Conservation (phyloP, 306 rosid species). For the Lotus japonicus region DNA sequence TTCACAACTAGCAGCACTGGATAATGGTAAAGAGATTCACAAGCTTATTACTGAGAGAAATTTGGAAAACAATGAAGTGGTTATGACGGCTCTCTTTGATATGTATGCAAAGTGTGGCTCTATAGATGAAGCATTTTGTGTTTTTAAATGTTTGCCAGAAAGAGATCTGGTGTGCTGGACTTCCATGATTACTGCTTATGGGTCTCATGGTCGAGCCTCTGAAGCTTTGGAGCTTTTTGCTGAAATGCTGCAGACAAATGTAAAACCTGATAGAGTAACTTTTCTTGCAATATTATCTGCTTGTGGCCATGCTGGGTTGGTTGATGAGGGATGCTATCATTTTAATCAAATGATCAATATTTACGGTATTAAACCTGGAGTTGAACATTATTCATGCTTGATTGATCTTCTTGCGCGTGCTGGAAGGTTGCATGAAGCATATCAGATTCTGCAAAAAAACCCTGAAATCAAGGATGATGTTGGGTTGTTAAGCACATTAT, state of each 20-base stretch:
- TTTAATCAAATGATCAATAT: slow-evolving; percentile 54
- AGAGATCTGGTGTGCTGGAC: slow-evolving; percentile 78
- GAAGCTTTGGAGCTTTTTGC: slow-evolving; percentile 64
- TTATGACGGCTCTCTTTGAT: slow-evolving; percentile 82
- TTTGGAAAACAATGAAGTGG: slow-evolving; percentile 42
- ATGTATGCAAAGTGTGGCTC: slow-evolving; percentile 89
- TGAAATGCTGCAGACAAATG: slow-evolving; percentile 48
- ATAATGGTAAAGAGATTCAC: slow-evolving; percentile 75
- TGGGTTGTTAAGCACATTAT: slow-evolving; percentile 58
- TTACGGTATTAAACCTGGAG: slow-evolving; percentile 46
- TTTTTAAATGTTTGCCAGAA: slow-evolving; percentile 58
- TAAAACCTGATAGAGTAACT: slow-evolving; percentile 56
- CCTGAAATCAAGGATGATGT: slow-evolving; percentile 46
- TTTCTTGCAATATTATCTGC: slow-evolving; percentile 71
- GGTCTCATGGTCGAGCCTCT: slow-evolving; percentile 64
- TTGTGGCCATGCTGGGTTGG: slow-evolving; percentile 73
- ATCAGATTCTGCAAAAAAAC: slow-evolving; percentile 49
- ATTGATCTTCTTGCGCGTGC: slow-evolving; percentile 84
- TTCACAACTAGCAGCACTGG: slow-evolving; percentile 67
- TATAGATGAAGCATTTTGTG: slow-evolving; percentile 55
- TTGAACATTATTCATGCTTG: slow-evolving; percentile 80
- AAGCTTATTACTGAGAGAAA: slow-evolving; percentile 35
- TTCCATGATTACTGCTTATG: slow-evolving; percentile 74
- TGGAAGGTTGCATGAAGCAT: slow-evolving; percentile 70
- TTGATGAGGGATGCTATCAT: slow-evolving; percentile 55